These are phyloP conservation scores for Bolboschoenus planiculmis DNA, from an alignment of 176 grass and related monocot species.

Conservation along the genomic window DNA sequence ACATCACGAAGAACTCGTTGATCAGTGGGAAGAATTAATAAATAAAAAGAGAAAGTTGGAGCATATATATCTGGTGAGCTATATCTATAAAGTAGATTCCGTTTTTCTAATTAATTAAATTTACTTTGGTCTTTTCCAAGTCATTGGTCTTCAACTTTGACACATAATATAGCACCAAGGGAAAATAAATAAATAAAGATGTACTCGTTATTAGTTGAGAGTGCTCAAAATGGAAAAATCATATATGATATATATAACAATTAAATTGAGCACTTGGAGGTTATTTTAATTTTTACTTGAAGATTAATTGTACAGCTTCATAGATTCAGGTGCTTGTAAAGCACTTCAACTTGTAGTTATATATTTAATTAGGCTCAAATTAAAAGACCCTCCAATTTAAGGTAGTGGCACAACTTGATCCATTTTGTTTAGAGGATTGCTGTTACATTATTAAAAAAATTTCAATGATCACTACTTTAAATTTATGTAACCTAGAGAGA, in stretches of 20 bases:
- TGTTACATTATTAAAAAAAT: too few relatives aligned
- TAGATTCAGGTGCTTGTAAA: not conserved
- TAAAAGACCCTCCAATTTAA: not conserved
- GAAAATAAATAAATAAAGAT: not conserved
- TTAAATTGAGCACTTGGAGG: not conserved
- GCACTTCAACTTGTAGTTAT: not conserved
- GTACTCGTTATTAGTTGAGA: not conserved
- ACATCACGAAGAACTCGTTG: not conserved
- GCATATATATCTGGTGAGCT: not conserved
- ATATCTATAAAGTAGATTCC: not conserved
- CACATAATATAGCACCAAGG: not conserved
- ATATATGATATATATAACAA: not conserved
- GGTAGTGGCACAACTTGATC: not conserved
- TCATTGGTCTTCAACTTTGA: not conserved
- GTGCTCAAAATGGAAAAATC: not conserved
- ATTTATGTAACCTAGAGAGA: too few relatives aligned
- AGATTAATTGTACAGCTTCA: not conserved
- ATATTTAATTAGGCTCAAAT: not conserved
- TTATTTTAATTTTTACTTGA: not conserved
- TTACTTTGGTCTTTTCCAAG: not conserved
- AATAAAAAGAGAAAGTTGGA: not conserved
- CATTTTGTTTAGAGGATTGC: too few relatives aligned
- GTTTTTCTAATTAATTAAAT: not conserved
- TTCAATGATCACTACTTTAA: too few relatives aligned
- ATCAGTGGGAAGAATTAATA: not conserved